Evolutionary conservation across 441 rosid species (phyloP).

Genomic region (Pelargonium australe): DNA sequence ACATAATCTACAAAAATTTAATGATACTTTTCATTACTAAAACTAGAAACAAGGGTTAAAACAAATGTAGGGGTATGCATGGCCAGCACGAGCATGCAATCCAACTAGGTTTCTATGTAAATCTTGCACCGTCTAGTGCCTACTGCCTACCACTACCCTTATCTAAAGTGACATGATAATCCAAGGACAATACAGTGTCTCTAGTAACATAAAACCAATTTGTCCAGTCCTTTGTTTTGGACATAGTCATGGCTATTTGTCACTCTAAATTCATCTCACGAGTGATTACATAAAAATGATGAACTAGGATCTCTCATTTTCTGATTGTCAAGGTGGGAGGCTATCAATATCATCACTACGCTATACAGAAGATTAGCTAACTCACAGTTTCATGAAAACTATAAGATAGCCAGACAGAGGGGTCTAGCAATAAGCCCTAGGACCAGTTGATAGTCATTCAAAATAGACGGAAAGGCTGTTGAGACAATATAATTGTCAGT

Average conservation of each 20-base stretch:
- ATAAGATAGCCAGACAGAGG: neutral
- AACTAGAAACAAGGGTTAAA: neutral
- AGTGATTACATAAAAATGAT: neutral
- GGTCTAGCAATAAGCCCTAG: neutral
- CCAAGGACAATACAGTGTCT: too few relatives aligned
- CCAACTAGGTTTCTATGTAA: neutral
- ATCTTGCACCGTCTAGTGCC: too few relatives aligned
- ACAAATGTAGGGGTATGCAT: neutral
- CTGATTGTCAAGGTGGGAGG: neutral
- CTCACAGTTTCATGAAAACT: neutral
- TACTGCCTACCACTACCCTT: too few relatives aligned
- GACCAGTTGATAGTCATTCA: constrained; percentile 9
- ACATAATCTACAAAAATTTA: neutral
- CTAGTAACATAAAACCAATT: too few relatives aligned
- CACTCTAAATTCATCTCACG: neutral
- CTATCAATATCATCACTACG: neutral
- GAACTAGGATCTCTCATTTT: neutral
- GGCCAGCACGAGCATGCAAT: neutral
- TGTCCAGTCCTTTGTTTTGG: neutral
- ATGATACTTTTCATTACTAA: neutral
- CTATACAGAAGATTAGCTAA: neutral
- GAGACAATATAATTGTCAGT: neutral
- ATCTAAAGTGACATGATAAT: too few relatives aligned
- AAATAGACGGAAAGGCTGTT: neutral
- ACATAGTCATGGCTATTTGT: neutral